A percentile compares a stretch with the other conserved stretches of the same genome.
phyloP scores from a whole-genome alignment of 1,139 yeast genomes.

The Pichia sp. region DNA sequence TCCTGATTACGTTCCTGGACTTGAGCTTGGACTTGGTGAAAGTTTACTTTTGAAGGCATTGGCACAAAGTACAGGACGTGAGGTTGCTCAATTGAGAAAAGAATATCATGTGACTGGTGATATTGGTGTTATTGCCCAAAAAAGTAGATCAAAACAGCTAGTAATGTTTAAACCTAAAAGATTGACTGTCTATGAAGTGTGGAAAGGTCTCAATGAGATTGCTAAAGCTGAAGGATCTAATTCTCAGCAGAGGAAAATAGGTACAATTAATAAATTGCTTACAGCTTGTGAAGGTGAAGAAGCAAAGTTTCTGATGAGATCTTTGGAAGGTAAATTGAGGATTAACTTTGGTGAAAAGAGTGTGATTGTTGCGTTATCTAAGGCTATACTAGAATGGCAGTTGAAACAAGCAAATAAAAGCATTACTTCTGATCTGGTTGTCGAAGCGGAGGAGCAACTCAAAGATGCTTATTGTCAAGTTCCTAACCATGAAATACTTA shows the following conservation, averaged over 20 bases:
- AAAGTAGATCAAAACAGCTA: slow-evolving; percentile 77
- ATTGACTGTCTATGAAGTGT: slow-evolving; percentile 65
- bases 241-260: slow-evolving; percentile 71
- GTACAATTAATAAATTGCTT: slow-evolving; percentile 70
- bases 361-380: slow-evolving; percentile 74
- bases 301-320: slow-evolving; percentile 83
- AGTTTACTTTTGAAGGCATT: slow-evolving; percentile 80
- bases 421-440: slow-evolving; percentile 35
- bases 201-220: slow-evolving; percentile 63
- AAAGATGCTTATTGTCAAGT: slow-evolving; percentile 83
- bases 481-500: slow-evolving; percentile 83
- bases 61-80: slow-evolving; percentile 83
- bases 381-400: slow-evolving; percentile 57
- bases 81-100: slow-evolving; percentile 57
- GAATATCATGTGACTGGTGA: slow-evolving; percentile 83
- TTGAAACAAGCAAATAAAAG: slow-evolving; percentile 33
- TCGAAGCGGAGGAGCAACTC: slow-evolving; percentile 66
- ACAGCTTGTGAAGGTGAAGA: slow-evolving; percentile 85
- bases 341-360: slow-evolving; percentile 94
- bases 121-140: slow-evolving; percentile 81
- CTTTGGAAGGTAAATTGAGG: slow-evolving; percentile 85
- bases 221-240: slow-evolving; percentile 79
- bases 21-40: slow-evolving; percentile 91
- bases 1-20: slow-evolving; percentile 84
- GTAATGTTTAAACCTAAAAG: slow-evolving; percentile 91